Conservation (phyloP, 768 basidiomycete genomes). For the Auriculariales sp. region DNA sequence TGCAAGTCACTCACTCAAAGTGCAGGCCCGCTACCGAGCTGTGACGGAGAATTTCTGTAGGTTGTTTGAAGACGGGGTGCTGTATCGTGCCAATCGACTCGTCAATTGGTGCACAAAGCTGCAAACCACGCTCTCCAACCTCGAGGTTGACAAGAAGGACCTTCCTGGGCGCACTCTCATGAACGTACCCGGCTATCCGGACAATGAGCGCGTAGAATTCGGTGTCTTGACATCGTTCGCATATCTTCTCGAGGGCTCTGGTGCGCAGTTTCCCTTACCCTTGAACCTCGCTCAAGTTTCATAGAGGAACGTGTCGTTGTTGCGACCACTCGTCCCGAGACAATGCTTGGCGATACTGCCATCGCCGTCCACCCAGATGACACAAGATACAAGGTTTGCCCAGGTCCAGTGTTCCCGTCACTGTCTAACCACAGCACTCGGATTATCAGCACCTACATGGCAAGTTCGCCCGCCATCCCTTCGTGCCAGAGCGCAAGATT, state of each 20-base stretch:
- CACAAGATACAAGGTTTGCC: conserved; percentile 58
- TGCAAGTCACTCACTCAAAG: too few relatives aligned
- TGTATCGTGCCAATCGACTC: conserved; percentile 91
- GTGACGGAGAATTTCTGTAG: conserved; percentile 86
- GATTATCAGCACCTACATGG: conserved; percentile 68
- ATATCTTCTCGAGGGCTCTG: conserved; percentile 77
- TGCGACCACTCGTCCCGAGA: conserved; percentile 96
- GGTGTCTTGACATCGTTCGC: conserved; percentile 95
- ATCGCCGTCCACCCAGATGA: conserved; percentile 95
- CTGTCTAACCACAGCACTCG: background rate
- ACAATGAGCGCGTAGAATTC: conserved; percentile 94
- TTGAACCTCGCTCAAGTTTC: conserved; percentile 1
- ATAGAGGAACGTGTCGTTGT: conserved; percentile 81
- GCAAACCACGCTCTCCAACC: conserved; percentile 94
- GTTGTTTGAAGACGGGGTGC: conserved; percentile 77
- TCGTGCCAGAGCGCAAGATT: conserved; percentile 61
- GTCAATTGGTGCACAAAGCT: conserved; percentile 97
- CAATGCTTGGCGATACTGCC: conserved; percentile 95
- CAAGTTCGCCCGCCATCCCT: conserved; percentile 82
- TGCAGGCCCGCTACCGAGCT: conserved; percentile 61
- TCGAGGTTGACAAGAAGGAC: conserved; percentile 94
- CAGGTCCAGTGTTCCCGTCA: background rate
- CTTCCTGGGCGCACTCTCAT: conserved; percentile 73
- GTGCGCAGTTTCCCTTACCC: conserved; percentile 20
- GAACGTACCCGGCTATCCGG: conserved; percentile 85